Conservation (phyloP, 169 alveolate species). For the Plasmodium billcollinsi region DNA sequence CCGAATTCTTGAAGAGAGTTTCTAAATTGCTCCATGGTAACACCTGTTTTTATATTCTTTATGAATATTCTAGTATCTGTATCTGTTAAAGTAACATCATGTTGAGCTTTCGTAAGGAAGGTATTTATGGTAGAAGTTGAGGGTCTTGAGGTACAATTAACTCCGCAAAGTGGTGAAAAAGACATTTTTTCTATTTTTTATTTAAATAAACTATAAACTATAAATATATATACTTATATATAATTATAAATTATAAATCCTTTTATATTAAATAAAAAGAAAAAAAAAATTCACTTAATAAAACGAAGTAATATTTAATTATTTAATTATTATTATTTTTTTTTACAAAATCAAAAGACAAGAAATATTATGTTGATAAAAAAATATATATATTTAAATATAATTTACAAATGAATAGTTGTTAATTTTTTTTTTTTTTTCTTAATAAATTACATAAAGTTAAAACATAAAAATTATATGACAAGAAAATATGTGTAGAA, state of each 20-base stretch:
- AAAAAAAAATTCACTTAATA: neutral
- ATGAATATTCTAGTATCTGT: slow-evolving; percentile 59
- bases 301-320: slow-evolving; percentile 16
- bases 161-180: slow-evolving; percentile 51
- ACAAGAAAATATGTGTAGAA: no score
- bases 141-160: slow-evolving; percentile 16
- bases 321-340: slow-evolving; percentile 2
- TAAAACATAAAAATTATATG: slow-evolving; percentile 24
- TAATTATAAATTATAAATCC: slow-evolving; percentile 9
- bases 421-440: slow-evolving; percentile 9
- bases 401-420: neutral
- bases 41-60: slow-evolving; percentile 75
- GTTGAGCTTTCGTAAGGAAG: slow-evolving; percentile 68
- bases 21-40: slow-evolving; percentile 74
- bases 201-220: no score
- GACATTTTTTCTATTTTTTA: slow-evolving; percentile 29
- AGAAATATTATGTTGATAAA: neutral
- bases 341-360: slow-evolving; percentile 43
- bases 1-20: slow-evolving; percentile 80
- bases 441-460: slow-evolving; percentile 9
- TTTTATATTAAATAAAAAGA: no score
- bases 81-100: slow-evolving; percentile 59
- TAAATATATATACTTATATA: slow-evolving; percentile 11
- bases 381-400: neutral
- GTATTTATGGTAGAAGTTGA: slow-evolving; percentile 26